Percentiles rank a stretch among this genome's conserved stretches.
phyloP scores from a whole-genome alignment of 2,329 filamentous ascomycete genomes.

The Stemphylium beticola region DNA sequence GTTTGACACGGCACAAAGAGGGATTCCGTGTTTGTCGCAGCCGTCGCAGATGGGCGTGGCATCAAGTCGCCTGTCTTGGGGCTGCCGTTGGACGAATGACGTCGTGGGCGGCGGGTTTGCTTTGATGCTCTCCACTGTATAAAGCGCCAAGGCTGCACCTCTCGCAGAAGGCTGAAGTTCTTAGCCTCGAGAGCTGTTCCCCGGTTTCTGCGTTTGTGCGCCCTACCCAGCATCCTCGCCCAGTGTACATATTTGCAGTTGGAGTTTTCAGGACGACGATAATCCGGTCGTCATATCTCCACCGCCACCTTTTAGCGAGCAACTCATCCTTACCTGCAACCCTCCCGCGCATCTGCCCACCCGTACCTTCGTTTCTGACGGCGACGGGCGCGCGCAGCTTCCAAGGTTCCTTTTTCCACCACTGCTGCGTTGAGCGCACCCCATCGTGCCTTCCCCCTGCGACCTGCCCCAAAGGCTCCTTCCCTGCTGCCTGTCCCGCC shows the following conservation, averaged over 20 bases:
- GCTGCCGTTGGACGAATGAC: constrained; percentile 14
- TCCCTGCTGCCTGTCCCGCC: constrained; percentile 15
- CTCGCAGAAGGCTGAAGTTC: constrained; percentile 6
- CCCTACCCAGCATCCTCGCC: constrained; percentile 2
- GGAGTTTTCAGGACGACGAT: constrained; percentile 6
- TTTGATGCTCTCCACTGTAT: constrained; percentile 7
- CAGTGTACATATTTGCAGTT: constrained; percentile 1
- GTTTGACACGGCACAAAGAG: not conserved
- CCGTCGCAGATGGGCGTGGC: not conserved
- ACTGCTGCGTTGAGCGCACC: constrained; percentile 13
- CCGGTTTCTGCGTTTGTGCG: constrained; percentile 12
- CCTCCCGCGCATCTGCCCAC: constrained; percentile 19
- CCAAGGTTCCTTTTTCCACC: constrained; percentile 12
- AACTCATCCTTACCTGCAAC: constrained; percentile 21
- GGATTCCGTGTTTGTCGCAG: not conserved
- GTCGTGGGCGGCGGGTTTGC: constrained; percentile 17
- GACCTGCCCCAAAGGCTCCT: not conserved
- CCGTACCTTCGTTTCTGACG: constrained; percentile 19
- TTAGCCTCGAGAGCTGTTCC: constrained; percentile 8
- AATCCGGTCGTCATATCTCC: constrained; percentile 28
- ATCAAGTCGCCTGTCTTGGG: not conserved
- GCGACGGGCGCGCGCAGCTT: constrained; percentile 34
- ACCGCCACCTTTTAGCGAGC: constrained; percentile 48
- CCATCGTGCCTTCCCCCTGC: constrained; percentile 11
- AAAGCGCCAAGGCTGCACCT: constrained; percentile 12